These are phyloP conservation scores for Marasmius fiardii DNA, from an alignment of 1,284 basidiomycete species.

Conservation along the genomic window DNA sequence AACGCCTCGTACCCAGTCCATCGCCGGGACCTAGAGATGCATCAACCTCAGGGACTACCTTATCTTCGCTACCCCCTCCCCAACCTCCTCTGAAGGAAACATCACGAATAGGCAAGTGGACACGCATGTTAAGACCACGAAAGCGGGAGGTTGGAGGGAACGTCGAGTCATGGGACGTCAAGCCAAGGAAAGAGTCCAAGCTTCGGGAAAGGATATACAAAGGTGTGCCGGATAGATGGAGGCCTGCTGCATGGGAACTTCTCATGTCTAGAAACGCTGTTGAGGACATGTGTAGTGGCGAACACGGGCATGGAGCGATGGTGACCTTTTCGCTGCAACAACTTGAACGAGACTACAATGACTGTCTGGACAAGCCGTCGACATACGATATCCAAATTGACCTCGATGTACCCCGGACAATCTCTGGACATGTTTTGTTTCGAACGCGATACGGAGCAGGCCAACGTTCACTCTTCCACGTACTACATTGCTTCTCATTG, in stretches of 20 bases:
- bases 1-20: slow-evolving; percentile 46
- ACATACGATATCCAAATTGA: slow-evolving; percentile 97
- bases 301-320: slow-evolving; percentile 19
- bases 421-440: slow-evolving; percentile 93
- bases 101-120: slow-evolving; percentile 82
- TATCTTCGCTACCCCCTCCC: slow-evolving; percentile 45
- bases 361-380: slow-evolving; percentile 74
- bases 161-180: slow-evolving; percentile 70
- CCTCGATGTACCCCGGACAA: slow-evolving; percentile 95
- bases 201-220: slow-evolving; percentile 83
- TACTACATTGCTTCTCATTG: slow-evolving; percentile 89
- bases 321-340: slow-evolving; percentile 39
- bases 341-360: slow-evolving; percentile 56
- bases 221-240: slow-evolving; percentile 96
- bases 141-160: slow-evolving; percentile 76
- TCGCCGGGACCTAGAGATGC: slow-evolving; percentile 41
- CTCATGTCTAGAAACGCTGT: slow-evolving; percentile 39
- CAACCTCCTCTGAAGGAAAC: slow-evolving; percentile 59
- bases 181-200: slow-evolving; percentile 58
- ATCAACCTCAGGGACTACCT: slow-evolving; percentile 34
- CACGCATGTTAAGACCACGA: slow-evolving; percentile 75
- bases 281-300: background rate
- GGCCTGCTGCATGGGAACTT: slow-evolving; percentile 88
- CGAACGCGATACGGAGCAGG: slow-evolving; percentile 94
- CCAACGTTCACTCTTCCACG: slow-evolving; percentile 92